Percentiles rank a stretch among this genome's conserved stretches.
Evolutionary conservation across 306 rosid species (phyloP).

Genomic region (Medicago ruthenica): DNA sequence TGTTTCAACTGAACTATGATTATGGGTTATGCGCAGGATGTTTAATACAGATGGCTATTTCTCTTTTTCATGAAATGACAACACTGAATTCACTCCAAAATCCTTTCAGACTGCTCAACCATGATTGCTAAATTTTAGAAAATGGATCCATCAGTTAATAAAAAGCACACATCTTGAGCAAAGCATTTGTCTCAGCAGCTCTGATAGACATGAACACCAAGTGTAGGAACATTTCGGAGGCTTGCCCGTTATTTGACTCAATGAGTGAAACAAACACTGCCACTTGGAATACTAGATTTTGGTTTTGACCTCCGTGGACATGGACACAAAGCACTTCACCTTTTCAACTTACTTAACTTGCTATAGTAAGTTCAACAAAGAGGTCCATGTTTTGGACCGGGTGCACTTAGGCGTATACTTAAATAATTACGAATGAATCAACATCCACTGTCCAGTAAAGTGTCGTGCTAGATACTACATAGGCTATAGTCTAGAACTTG

Average conservation of each 20-base stretch:
- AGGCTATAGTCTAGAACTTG: slow-evolving; percentile 8
- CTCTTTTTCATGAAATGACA: not conserved
- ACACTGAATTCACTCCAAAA: not conserved
- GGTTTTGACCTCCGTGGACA: too few relatives aligned
- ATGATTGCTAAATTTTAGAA: not conserved
- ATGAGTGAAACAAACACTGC: too few relatives aligned
- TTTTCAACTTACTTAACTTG: too few relatives aligned
- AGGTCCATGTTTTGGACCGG: not conserved
- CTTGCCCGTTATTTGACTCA: too few relatives aligned
- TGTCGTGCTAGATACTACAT: not conserved
- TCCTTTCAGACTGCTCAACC: not conserved
- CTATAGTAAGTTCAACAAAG: not conserved
- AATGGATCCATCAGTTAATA: not conserved
- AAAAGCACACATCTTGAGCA: not conserved
- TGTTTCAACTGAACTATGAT: not conserved
- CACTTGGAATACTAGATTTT: too few relatives aligned
- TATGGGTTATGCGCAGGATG: not conserved
- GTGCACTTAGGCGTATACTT: not conserved
- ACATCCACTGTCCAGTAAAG: not conserved
- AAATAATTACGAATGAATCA: not conserved
- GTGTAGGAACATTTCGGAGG: too few relatives aligned
- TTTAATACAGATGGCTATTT: too few relatives aligned
- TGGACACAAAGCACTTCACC: too few relatives aligned
- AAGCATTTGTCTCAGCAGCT: not conserved
- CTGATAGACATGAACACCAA: not conserved